Evolutionary conservation across 2,329 filamentous ascomycete genomes (phyloP).

Genomic region (Trichoderma atrobrunneum): DNA sequence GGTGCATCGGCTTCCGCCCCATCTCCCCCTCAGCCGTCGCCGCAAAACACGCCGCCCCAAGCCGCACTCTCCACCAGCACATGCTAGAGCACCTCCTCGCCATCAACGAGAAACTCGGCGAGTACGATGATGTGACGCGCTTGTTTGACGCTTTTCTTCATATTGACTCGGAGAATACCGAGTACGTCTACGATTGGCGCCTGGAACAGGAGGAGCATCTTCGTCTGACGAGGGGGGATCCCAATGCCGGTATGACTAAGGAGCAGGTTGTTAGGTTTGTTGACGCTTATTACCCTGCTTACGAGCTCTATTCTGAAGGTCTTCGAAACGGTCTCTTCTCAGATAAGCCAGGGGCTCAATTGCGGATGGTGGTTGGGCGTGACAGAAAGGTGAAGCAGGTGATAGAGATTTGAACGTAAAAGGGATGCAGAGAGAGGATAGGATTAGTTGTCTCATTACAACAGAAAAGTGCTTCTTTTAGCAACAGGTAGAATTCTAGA

Average conservation of each 20-base stretch:
- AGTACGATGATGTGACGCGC: slow-evolving; percentile 50
- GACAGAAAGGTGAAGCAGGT: slow-evolving; percentile 59
- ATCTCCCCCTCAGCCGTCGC: slow-evolving; percentile 51
- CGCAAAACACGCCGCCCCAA: slow-evolving; percentile 50
- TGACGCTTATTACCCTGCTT: slow-evolving; percentile 66
- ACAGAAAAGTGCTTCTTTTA: neutral
- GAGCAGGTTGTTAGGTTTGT: slow-evolving; percentile 75
- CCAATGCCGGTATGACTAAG: slow-evolving; percentile 70
- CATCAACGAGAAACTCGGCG: slow-evolving; percentile 47
- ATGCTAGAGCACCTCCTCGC: slow-evolving; percentile 48
- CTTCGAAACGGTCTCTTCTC: slow-evolving; percentile 57
- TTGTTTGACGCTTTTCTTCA: slow-evolving; percentile 56
- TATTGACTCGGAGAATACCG: slow-evolving; percentile 66
- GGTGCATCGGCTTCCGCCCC: slow-evolving; percentile 81
- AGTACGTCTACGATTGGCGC: slow-evolving; percentile 82
- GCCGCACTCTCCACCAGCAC: slow-evolving; percentile 49
- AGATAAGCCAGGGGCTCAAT: slow-evolving; percentile 50
- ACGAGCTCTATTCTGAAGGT: slow-evolving; percentile 64
- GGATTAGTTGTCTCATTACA: neutral
- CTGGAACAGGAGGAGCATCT: slow-evolving; percentile 74
- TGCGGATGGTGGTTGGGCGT: slow-evolving; percentile 60
- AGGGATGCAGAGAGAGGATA: neutral
- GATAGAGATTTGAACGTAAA: slow-evolving; percentile 33
- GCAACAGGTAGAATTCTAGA: neutral
- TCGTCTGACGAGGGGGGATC: slow-evolving; percentile 57